Evolutionary conservation across 371 early-diverging fungal species (phyloP).

Genomic region (Mortierella sp.): DNA sequence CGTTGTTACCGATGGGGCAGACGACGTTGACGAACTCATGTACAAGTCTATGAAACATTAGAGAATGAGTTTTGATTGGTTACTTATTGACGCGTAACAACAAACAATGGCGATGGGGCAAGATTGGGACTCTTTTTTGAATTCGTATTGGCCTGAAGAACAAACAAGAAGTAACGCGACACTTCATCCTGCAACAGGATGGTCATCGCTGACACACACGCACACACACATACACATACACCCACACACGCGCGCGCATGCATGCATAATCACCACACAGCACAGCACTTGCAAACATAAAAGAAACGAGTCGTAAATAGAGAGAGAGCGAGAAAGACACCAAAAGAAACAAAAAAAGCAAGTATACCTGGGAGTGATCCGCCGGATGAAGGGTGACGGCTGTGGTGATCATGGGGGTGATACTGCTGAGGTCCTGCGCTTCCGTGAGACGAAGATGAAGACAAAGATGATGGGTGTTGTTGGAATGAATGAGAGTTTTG

Average conservation of each 20-base stretch:
- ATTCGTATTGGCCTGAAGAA: background rate
- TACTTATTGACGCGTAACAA: background rate
- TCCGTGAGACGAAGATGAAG: slow-evolving; percentile 19
- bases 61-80: background rate
- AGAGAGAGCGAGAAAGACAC: background rate
- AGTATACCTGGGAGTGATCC: slow-evolving; percentile 50
- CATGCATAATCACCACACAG: background rate
- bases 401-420: slow-evolving; percentile 32
- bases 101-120: background rate
- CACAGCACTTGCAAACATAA: background rate
- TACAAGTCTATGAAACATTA: slow-evolving; percentile 32
- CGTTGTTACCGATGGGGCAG: slow-evolving; percentile 40
- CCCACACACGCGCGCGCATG: background rate
- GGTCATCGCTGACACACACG: background rate
- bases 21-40: slow-evolving; percentile 41
- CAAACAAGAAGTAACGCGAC: background rate
- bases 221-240: too few species aligned
- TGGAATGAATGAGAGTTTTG: background rate
- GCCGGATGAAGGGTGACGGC: slow-evolving; percentile 42
- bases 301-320: background rate
- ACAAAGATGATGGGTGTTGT: slow-evolving; percentile 10
- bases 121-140: background rate
- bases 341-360: background rate
- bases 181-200: background rate
- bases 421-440: slow-evolving; percentile 25